Conservation (phyloP, 78 protist species). For the Tieghemostelium lacteum region DNA sequence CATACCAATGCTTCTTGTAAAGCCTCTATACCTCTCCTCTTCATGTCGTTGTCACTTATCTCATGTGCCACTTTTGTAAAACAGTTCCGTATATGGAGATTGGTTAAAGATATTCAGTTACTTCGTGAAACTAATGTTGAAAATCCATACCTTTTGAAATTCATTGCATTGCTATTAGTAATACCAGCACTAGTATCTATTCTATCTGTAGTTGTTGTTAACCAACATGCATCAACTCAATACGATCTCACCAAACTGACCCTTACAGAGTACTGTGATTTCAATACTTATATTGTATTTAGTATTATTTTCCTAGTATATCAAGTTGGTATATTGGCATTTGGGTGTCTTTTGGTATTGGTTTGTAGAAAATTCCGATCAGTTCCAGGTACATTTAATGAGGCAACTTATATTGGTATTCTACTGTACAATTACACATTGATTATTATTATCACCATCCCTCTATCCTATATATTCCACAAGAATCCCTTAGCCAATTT, state of each 20-base stretch:
- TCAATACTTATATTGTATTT: background rate
- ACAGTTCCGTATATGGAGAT: slow-evolving; percentile 66
- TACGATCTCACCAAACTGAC: slow-evolving; percentile 17
- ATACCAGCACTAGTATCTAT: slow-evolving; percentile 29
- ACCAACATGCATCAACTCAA: background rate
- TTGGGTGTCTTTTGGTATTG: slow-evolving; percentile 66
- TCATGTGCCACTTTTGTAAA: slow-evolving; percentile 35
- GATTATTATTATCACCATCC: slow-evolving; percentile 26
- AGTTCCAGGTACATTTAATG: slow-evolving; percentile 68
- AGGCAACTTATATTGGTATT: slow-evolving; percentile 74
- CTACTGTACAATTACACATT: slow-evolving; percentile 38
- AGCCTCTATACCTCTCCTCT: slow-evolving; percentile 2
- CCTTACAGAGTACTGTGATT: slow-evolving; percentile 18
- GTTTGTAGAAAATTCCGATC: slow-evolving; percentile 68
- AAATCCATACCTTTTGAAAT: slow-evolving; percentile 47
- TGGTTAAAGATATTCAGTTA: slow-evolving; percentile 52
- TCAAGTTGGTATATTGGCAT: slow-evolving; percentile 21
- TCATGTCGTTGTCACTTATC: background rate
- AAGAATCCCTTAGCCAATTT: slow-evolving; percentile 46
- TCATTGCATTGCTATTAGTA: slow-evolving; percentile 25
- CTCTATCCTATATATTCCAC: slow-evolving; percentile 20
- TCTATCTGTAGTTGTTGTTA: background rate
- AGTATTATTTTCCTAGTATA: slow-evolving; percentile 26
- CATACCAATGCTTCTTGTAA: background rate
- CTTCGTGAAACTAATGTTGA: slow-evolving; percentile 52